Evolutionary conservation across 176 grass and related monocot genomes (phyloP), one percentile per base, ranked within the genome.

Genomic region (Carex parvula): DNA sequence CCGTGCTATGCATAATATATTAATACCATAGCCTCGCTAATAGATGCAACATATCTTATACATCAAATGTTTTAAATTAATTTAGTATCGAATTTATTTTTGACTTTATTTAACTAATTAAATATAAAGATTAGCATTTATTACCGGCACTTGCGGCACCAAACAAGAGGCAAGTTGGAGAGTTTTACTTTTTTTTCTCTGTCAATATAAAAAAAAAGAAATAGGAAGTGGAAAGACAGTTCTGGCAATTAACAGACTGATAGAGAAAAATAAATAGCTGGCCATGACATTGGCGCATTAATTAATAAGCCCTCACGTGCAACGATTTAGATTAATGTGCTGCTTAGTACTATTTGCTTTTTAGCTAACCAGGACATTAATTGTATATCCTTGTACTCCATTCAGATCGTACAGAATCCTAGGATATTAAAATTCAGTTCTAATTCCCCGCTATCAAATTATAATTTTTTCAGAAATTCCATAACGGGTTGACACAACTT

Each of bases 221-320:
- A 35, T 39, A 70, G 35, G 3, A 74, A 74, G 20, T 44, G 65
- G 1, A 29, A 69, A 44, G 41, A 74, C 5, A 50, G 41, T 73
- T 50, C 41, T 74, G 2, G 8, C 18, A 52, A 44, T 6, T 18
- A 59, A n/a, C 57, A 60, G 61, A 21, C 26, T 15, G 17, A 35
- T 26, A 60, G 30, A 20, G 20, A 33, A 20, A 35, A 15, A n/a
- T 17, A 60, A 18, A 80, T n/a, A 80, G 54, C 33, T 59, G 33
- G 55, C 77, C 77, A 17, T 80, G 24, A 37, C 18, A 80, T n/a
- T 59, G 57, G 77, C 52, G 29, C 77, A 80, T 80, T 80, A n/a
- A n/a, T n/a, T n/a, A 80, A 80, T 80, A 30, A 80, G 57, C 54
- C 77, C 55, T 80, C 77, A 80, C 77, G 77, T 80, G 77, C 53